These are phyloP conservation scores for Syzygium syzygioides DNA, from an alignment of 441 rosid species.

Conservation along the genomic window DNA sequence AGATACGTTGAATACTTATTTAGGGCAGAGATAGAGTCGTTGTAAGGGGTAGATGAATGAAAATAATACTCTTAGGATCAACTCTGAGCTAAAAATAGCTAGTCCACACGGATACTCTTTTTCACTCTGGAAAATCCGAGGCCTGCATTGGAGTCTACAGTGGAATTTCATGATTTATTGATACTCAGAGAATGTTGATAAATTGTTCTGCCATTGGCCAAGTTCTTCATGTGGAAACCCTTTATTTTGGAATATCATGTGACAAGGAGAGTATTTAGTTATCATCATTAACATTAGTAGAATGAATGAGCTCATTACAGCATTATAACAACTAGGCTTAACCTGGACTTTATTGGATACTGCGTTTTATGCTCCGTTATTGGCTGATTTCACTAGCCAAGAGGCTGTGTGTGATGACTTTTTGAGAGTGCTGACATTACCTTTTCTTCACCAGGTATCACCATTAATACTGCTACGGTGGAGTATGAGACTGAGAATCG, in stretches of 20 bases:
- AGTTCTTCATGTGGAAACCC: not conserved
- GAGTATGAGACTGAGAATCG: constrained; percentile 70
- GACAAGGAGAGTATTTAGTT: not conserved
- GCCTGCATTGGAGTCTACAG: not conserved
- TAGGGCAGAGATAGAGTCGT: not conserved
- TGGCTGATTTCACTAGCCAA: not conserved
- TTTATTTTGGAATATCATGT: not conserved
- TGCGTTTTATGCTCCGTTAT: not conserved
- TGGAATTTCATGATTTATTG: not conserved
- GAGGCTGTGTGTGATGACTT: not conserved
- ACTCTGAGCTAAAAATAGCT: not conserved
- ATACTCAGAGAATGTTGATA: not conserved
- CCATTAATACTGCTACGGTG: constrained; percentile 85
- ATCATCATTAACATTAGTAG: not conserved
- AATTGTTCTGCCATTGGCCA: not conserved
- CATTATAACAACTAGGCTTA: not conserved
- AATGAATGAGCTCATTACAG: not conserved
- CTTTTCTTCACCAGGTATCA: constrained; percentile 30
- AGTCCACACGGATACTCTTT: not conserved
- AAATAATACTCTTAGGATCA: not conserved
- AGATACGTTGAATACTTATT: not conserved
- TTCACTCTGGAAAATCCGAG: not conserved
- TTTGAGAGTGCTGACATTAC: not conserved
- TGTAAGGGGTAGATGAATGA: not conserved
- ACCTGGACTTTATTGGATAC: not conserved